Conservation (phyloP, 441 rosid species). For the Adansonia rubrostipa region DNA sequence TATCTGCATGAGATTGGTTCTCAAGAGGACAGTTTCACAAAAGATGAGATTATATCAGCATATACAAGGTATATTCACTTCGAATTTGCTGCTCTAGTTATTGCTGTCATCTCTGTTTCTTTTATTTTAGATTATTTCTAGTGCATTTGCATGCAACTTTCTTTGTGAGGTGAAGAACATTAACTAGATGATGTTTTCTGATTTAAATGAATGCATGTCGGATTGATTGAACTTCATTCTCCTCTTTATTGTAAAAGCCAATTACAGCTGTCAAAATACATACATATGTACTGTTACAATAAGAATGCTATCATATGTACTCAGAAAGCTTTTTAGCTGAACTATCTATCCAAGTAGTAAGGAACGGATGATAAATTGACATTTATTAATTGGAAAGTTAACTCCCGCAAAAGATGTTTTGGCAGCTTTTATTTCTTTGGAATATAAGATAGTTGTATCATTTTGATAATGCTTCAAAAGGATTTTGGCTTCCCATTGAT, state of each 20-base stretch:
- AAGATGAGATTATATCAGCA: slow-evolving; percentile 84
- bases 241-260: neutral
- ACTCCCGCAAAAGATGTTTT: neutral
- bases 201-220: neutral
- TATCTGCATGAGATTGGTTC: slow-evolving; percentile 92
- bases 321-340: neutral
- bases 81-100: neutral
- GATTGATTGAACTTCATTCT: neutral
- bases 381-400: neutral
- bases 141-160: neutral
- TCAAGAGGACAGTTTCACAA: slow-evolving; percentile 88
- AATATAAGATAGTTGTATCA: neutral
- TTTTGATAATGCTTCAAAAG: neutral
- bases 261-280: neutral
- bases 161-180: neutral
- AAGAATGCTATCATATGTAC: neutral
- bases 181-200: neutral
- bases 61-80: slow-evolving; percentile 57
- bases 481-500: neutral
- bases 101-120: neutral
- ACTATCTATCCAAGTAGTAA: neutral
- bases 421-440: slow-evolving; percentile 1
- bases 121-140: neutral
- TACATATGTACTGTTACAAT: neutral
- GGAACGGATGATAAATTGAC: neutral